phyloP scores from a whole-genome alignment of 306 rosid species.

The Cicer judaicum region DNA sequence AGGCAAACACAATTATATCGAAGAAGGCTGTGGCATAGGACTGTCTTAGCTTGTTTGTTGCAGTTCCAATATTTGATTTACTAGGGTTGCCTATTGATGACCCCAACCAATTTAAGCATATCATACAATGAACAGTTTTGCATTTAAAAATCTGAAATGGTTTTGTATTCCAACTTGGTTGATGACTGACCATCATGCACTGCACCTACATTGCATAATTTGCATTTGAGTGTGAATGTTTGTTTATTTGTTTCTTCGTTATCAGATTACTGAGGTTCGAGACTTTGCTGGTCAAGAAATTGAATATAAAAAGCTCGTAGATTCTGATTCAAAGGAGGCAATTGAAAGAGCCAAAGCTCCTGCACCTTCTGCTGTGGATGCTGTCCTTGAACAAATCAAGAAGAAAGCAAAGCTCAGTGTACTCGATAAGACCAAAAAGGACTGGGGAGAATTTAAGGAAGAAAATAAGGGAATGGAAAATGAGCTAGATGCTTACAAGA shows the following conservation, averaged over 20 bases:
- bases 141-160: slow-evolving; percentile 23
- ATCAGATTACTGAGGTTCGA: slow-evolving; percentile 85
- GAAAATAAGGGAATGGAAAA: slow-evolving; percentile 80
- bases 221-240: slow-evolving; percentile 25
- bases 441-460: slow-evolving; percentile 98
- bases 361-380: slow-evolving; percentile 88
- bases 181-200: slow-evolving; percentile 3
- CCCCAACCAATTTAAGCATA: slow-evolving; percentile 9
- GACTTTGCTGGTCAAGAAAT: slow-evolving; percentile 97
- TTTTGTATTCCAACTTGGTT: not conserved
- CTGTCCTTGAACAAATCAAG: slow-evolving; percentile 85
- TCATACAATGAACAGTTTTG: not conserved
- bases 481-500: slow-evolving; percentile 95
- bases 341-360: slow-evolving; percentile 67
- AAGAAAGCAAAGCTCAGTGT: slow-evolving; percentile 97
- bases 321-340: slow-evolving; percentile 91
- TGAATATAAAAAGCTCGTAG: slow-evolving; percentile 79
- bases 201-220: slow-evolving; percentile 3
- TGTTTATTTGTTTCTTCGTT: slow-evolving; percentile 39
- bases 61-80: slow-evolving; percentile 31
- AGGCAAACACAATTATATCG: not conserved
- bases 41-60: slow-evolving; percentile 2
- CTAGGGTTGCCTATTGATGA: slow-evolving; percentile 21
- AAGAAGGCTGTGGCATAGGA: slow-evolving; percentile 1
- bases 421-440: slow-evolving; percentile 90